Conservation (phyloP, 2,329 filamentous ascomycete genomes). For the Aureobasidium namibiae region DNA sequence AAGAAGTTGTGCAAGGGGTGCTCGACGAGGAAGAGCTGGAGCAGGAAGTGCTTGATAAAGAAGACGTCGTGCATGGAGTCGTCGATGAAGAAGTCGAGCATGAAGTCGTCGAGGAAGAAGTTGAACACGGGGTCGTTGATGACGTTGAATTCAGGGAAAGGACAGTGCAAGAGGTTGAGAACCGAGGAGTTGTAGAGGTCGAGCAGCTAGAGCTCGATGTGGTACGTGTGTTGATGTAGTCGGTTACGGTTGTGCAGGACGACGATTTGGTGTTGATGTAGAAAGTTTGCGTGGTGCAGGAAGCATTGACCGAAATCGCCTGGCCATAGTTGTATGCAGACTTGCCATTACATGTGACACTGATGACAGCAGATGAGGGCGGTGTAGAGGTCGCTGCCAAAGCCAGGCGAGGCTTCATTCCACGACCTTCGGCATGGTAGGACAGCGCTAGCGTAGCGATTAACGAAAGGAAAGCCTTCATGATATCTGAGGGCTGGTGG, state of each 20-base stretch:
- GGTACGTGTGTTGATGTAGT: neutral
- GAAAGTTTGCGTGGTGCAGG: conserved; percentile 9
- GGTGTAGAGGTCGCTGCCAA: neutral
- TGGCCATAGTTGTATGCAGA: conserved; percentile 1
- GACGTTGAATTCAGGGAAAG: neutral
- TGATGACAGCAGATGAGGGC: neutral
- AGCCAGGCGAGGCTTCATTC: neutral
- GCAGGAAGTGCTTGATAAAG: neutral
- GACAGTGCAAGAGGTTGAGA: conserved; percentile 1
- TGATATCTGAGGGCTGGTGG: too few relatives aligned
- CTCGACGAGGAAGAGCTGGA: neutral
- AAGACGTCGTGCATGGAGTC: neutral
- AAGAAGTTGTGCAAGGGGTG: neutral
- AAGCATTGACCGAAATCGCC: neutral
- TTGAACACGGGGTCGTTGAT: neutral
- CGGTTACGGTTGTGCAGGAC: neutral
- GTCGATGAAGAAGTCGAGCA: neutral
- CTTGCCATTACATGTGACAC: conserved; percentile 1
- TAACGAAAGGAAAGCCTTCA: conserved; percentile 3
- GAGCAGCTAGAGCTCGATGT: neutral
- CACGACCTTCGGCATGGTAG: neutral
- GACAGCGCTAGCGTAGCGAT: neutral
- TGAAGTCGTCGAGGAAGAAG: neutral
- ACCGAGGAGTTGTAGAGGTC: neutral
- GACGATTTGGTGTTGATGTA: conserved; percentile 2